These are phyloP conservation scores for Lentinula edodes DNA, from an alignment of 768 basidiomycete species.

Conservation along the genomic window DNA sequence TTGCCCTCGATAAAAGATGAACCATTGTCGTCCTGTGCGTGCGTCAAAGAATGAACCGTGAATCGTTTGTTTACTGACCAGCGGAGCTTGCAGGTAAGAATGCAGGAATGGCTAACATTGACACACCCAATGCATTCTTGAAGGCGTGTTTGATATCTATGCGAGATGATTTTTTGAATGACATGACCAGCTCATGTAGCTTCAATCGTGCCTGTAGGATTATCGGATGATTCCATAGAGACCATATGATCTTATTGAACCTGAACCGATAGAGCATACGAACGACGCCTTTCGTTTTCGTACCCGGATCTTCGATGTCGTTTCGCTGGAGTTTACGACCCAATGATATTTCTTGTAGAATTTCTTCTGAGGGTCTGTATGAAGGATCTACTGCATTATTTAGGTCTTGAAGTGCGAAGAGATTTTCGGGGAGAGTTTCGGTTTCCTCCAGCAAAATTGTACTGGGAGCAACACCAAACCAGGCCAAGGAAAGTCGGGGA, in stretches of 20 bases:
- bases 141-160: constrained; percentile 37
- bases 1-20: constrained; percentile 30
- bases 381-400: constrained; percentile 13
- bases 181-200: constrained; percentile 24
- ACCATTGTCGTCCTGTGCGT: constrained; percentile 31
- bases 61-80: constrained; percentile 18
- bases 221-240: constrained; percentile 20
- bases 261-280: constrained; percentile 7
- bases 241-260: constrained; percentile 9
- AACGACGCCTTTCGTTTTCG: constrained; percentile 2
- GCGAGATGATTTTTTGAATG: constrained; percentile 23
- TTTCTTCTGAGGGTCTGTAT: constrained; percentile 23
- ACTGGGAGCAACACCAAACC: constrained; percentile 34
- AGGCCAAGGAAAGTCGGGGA: constrained; percentile 32
- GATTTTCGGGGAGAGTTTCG: background rate
- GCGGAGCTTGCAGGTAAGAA: constrained; percentile 30
- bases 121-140: constrained; percentile 40
- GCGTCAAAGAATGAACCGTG: background rate
- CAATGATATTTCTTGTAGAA: constrained; percentile 23
- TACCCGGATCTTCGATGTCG: background rate
- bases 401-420: constrained; percentile 9
- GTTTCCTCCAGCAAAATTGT: constrained; percentile 17
- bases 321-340: constrained; percentile 14
- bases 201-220: constrained; percentile 24
- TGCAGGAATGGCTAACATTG: constrained; percentile 34